These are phyloP conservation scores for Talaromyces sp. DNA, from an alignment of 2,329 filamentous ascomycete genomes.

Conservation along the genomic window DNA sequence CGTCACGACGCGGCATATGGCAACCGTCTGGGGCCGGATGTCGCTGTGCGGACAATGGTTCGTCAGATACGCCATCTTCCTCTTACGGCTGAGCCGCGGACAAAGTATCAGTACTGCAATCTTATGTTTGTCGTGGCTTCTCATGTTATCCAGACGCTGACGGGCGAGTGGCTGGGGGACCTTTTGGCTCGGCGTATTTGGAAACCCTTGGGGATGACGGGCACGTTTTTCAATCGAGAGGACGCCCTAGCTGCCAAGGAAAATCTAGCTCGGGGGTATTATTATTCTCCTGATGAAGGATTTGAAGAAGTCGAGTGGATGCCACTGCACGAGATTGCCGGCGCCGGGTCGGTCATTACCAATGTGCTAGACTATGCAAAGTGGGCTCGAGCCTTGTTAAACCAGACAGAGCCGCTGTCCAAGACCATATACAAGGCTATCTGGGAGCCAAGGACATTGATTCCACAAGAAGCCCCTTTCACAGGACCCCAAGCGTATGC, in stretches of 20 bases:
- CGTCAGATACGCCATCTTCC: slow-evolving; percentile 41
- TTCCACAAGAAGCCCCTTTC: slow-evolving; percentile 7
- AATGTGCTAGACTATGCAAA: slow-evolving; percentile 39
- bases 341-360: slow-evolving; percentile 23
- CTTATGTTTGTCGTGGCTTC: slow-evolving; percentile 47
- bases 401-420: slow-evolving; percentile 29
- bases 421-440: slow-evolving; percentile 1
- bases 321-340: slow-evolving; percentile 3
- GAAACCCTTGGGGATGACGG: slow-evolving; percentile 35
- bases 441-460: slow-evolving; percentile 6
- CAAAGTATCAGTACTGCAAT: slow-evolving; percentile 48
- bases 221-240: slow-evolving; percentile 30
- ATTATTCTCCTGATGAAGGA: slow-evolving; percentile 11
- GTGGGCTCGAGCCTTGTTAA: slow-evolving; percentile 48
- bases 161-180: slow-evolving; percentile 24
- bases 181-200: slow-evolving; percentile 33
- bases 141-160: slow-evolving; percentile 42
- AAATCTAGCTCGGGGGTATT: slow-evolving; percentile 21
- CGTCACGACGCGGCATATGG: slow-evolving; percentile 17
- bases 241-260: slow-evolving; percentile 24
- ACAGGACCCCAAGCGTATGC: slow-evolving; percentile 9
- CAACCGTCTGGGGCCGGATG: slow-evolving; percentile 11
- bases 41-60: slow-evolving; percentile 31
- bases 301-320: slow-evolving; percentile 6
- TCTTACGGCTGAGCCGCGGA: slow-evolving; percentile 36